A percentile compares a stretch with the other conserved stretches of the same genome.
These are phyloP conservation scores for Aspergillus phoenicis DNA, from an alignment of 2,329 filamentous ascomycete species.

Conservation along the genomic window DNA sequence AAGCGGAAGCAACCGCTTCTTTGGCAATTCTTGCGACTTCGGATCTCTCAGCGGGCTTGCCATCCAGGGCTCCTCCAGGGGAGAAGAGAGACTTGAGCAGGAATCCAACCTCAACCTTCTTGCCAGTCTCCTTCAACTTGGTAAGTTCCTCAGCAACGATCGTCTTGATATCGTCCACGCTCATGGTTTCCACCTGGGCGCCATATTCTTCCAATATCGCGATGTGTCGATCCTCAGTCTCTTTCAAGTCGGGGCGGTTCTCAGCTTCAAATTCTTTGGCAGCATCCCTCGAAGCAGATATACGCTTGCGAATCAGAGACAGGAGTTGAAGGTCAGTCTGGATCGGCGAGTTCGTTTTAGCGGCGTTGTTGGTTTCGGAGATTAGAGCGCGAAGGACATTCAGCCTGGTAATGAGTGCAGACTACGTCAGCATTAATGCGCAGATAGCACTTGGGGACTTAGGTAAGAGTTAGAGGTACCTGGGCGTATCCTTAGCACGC, in stretches of 20 bases:
- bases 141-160: slow-evolving; percentile 41
- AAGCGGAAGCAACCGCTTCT: slow-evolving; percentile 34
- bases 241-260: slow-evolving; percentile 47
- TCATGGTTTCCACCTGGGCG: slow-evolving; percentile 45
- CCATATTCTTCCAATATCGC: slow-evolving; percentile 50
- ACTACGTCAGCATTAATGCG: background rate
- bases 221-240: slow-evolving; percentile 49
- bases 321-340: slow-evolving; percentile 52
- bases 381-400: slow-evolving; percentile 53
- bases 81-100: slow-evolving; percentile 49
- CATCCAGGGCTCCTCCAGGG: slow-evolving; percentile 45
- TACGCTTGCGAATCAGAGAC: slow-evolving; percentile 49
- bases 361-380: slow-evolving; percentile 53
- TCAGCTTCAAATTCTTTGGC: slow-evolving; percentile 45
- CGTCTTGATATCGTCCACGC: slow-evolving; percentile 42
- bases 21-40: slow-evolving; percentile 46
- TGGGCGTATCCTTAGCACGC: slow-evolving; percentile 51
- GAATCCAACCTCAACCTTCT: slow-evolving; percentile 40
- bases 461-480: slow-evolving; percentile 32
- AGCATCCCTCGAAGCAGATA: slow-evolving; percentile 41
- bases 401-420: slow-evolving; percentile 33
- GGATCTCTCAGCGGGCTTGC: slow-evolving; percentile 47
- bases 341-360: slow-evolving; percentile 49
- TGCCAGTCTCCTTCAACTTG: slow-evolving; percentile 37
- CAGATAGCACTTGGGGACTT: background rate